phyloP scores from a whole-genome alignment of 78 protist genomes.

The Trichosphaerium sp. region DNA sequence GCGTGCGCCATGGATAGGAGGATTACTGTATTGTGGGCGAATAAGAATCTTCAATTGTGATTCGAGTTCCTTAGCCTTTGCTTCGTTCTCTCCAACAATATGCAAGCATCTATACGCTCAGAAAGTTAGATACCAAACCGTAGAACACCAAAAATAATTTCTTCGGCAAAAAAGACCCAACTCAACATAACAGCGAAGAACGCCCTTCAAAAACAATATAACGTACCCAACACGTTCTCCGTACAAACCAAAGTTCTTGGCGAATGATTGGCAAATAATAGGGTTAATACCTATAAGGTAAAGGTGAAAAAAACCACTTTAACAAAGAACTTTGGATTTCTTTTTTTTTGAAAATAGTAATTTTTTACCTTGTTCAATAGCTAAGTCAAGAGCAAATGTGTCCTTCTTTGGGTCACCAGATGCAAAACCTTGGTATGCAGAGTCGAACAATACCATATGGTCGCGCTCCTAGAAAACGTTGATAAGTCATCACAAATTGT shows the following conservation, averaged over 20 bases:
- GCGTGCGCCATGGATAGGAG: slow-evolving; percentile 95
- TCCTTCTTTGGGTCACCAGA: slow-evolving; percentile 87
- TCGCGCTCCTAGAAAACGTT: slow-evolving; percentile 23
- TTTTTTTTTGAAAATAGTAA: too few relatives aligned
- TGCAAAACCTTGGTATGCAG: slow-evolving; percentile 98
- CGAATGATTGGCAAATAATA: slow-evolving; percentile 69
- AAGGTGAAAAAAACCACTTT: neutral
- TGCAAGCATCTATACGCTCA: too few relatives aligned
- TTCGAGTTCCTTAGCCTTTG: slow-evolving; percentile 30
- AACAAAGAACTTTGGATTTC: neutral
- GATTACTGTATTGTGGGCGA: slow-evolving; percentile 90
- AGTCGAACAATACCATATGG: slow-evolving; percentile 77
- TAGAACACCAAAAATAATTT: neutral
- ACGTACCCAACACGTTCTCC: slow-evolving; percentile 70
- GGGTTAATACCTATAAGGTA: neutral
- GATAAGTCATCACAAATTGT: too few relatives aligned
- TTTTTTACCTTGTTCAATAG: too few relatives aligned
- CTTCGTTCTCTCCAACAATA: too few relatives aligned
- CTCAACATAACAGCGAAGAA: too few relatives aligned
- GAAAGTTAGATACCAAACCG: neutral
- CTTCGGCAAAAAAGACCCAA: neutral
- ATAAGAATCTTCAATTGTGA: slow-evolving; percentile 74
- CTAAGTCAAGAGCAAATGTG: slow-evolving; percentile 71
- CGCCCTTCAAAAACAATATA: slow-evolving; percentile 6
- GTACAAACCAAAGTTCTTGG: slow-evolving; percentile 98